Evolutionary conservation across 768 basidiomycete genomes (phyloP).

Genomic region (Tricholoma sp.): DNA sequence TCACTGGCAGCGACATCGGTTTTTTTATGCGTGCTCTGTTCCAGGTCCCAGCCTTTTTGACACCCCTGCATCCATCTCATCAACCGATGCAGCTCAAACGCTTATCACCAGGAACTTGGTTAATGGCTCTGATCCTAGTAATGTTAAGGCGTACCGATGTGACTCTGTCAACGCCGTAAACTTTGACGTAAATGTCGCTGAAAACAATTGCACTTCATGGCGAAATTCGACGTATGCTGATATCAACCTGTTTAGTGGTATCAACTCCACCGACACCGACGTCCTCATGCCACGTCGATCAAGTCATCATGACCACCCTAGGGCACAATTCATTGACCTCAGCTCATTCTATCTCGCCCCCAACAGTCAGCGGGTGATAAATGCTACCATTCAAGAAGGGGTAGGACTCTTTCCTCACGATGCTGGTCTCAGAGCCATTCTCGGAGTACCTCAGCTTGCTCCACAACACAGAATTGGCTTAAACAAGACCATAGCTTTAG

Average conservation of each 20-base stretch:
- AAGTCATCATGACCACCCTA: neutral
- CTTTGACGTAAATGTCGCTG: conserved; percentile 7
- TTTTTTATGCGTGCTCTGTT: conserved; percentile 11
- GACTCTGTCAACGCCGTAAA: conserved; percentile 1
- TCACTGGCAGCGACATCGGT: conserved; percentile 15
- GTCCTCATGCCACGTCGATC: conserved; percentile 18
- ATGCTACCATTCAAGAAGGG: conserved; percentile 10
- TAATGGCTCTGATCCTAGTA: conserved; percentile 10
- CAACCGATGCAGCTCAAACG: conserved; percentile 9
- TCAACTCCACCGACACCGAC: conserved; percentile 21
- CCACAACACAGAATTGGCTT: conserved; percentile 10
- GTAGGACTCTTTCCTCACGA: conserved; percentile 14
- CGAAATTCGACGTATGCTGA: conserved; percentile 20
- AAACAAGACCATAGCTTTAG: conserved; percentile 14
- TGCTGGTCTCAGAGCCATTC: conserved; percentile 11
- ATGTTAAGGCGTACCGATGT: conserved; percentile 10
- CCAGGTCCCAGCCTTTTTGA: conserved; percentile 12
- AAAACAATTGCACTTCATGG: conserved; percentile 16
- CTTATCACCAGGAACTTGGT: conserved; percentile 6
- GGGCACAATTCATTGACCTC: conserved; percentile 2
- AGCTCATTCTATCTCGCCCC: conserved; percentile 15
- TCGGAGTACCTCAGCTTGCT: conserved; percentile 16
- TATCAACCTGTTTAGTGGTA: conserved; percentile 6
- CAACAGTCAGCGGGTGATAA: conserved; percentile 3
- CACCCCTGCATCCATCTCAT: conserved; percentile 14